A percentile compares a stretch with the other conserved stretches of the same genome.
Evolutionary conservation across 306 rosid species (phyloP).

Genomic region (Neltuma alba): DNA sequence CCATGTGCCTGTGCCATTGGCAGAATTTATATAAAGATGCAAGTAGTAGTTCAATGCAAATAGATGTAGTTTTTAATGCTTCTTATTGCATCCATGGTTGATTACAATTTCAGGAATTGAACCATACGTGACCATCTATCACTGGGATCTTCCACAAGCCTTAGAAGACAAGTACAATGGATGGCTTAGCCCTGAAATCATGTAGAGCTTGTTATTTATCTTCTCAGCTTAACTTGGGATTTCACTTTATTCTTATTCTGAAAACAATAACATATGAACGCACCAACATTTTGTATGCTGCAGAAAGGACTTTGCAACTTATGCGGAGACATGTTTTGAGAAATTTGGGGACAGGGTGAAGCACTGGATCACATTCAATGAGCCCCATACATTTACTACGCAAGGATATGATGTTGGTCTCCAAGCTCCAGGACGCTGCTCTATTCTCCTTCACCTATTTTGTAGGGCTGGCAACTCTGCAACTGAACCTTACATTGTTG

Average conservation of each 20-base stretch:
- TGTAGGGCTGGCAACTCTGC: conserved; percentile 83
- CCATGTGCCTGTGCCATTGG: not conserved
- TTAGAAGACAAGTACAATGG: conserved; percentile 82
- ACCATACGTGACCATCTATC: conserved; percentile 92
- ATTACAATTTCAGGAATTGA: conserved; percentile 59
- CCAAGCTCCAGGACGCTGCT: conserved; percentile 91
- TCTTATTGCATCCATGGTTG: conserved; percentile 24
- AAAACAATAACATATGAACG: not conserved
- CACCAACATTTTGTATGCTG: conserved; percentile 12
- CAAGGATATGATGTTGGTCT: conserved; percentile 93
- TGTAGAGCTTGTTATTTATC: conserved; percentile 47
- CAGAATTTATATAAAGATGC: not conserved
- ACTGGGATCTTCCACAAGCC: conserved; percentile 97
- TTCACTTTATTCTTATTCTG: conserved; percentile 11
- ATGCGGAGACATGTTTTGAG: conserved; percentile 83
- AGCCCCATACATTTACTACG: conserved; percentile 77
- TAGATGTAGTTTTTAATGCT: not conserved
- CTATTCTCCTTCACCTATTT: conserved; percentile 57
- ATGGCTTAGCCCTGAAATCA: conserved; percentile 78
- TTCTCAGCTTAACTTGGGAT: conserved; percentile 3
- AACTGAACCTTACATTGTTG: conserved; percentile 89
- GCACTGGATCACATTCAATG: conserved; percentile 94
- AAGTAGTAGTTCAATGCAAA: not conserved
- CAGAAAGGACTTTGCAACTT: conserved; percentile 77
- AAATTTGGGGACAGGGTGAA: conserved; percentile 95